Evolutionary conservation across 1,139 yeast genomes (phyloP).

Genomic region (Kazachstania sp.): DNA sequence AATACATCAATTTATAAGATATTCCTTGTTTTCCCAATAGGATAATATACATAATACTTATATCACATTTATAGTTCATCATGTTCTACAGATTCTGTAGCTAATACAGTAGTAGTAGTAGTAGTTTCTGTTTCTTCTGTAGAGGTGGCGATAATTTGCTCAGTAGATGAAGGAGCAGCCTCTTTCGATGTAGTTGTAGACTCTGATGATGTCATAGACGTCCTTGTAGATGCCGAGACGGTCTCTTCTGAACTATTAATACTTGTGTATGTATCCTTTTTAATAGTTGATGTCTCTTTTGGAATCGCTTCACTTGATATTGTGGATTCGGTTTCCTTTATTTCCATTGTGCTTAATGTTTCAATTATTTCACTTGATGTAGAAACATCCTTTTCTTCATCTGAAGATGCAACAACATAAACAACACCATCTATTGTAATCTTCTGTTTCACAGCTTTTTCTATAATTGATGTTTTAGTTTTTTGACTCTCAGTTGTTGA

Average conservation of each 20-base stretch:
- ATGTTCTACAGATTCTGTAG: background rate
- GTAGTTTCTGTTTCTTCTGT: background rate
- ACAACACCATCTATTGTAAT: conserved; percentile 9
- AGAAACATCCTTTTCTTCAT: background rate
- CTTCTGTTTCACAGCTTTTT: conserved; percentile 1
- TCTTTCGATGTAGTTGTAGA: no score
- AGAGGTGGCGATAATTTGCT: no score
- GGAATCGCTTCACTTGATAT: background rate
- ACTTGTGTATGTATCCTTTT: no score
- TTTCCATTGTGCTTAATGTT: background rate
- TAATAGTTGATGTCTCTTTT: background rate
- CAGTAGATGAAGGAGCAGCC: no score
- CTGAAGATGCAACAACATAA: conserved; percentile 7
- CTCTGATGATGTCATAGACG: no score
- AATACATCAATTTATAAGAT: background rate
- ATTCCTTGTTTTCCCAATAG: background rate
- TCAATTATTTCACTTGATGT: background rate
- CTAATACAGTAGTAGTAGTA: background rate
- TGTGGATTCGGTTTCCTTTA: background rate
- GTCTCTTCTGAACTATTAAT: no score
- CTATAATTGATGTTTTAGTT: background rate
- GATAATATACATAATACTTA: no score
- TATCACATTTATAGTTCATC: background rate
- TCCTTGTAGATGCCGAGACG: no score
- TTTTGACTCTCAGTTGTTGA: background rate